Conservation (phyloP, 1,139 yeast species). For the Kodamaea fungicola region DNA sequence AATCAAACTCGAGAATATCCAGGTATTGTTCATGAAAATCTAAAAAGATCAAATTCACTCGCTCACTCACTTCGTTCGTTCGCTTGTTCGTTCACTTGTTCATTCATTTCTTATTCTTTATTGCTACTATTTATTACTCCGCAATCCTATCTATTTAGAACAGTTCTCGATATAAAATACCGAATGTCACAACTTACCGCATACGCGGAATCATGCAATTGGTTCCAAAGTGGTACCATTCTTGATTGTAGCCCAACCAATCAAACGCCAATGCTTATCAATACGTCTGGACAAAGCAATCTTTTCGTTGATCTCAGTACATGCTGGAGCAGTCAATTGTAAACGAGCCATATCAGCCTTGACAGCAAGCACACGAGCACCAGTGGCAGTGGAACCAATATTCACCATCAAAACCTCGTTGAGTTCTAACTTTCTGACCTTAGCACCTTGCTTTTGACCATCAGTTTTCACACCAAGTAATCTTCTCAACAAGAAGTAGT, state of each 20-base stretch:
- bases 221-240: conserved; percentile 91
- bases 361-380: conserved; percentile 97
- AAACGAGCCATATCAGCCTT: conserved; percentile 99
- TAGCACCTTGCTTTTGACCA: conserved; percentile 91
- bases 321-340: conserved; percentile 95
- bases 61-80: too few species aligned
- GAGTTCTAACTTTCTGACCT: conserved; percentile 89
- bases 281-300: conserved; percentile 98
- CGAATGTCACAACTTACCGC: not conserved
- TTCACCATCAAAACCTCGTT: conserved; percentile 98
- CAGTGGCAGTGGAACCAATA: conserved; percentile 98
- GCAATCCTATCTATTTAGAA: not conserved
- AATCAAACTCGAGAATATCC: too few species aligned
- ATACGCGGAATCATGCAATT: conserved; percentile 24
- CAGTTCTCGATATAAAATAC: not conserved
- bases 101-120: too few species aligned
- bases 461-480: conserved; percentile 98
- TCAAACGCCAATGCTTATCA: conserved; percentile 99
- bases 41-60: too few species aligned
- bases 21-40: too few species aligned
- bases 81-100: too few species aligned
- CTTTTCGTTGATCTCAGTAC: conserved; percentile 97
- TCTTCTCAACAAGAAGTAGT: conserved; percentile 94
- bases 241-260: conserved; percentile 99
- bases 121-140: not conserved